These are phyloP conservation scores for Debaryomycetaceae sp. DNA, from an alignment of 1,139 yeast genomes.

Conservation along the genomic window DNA sequence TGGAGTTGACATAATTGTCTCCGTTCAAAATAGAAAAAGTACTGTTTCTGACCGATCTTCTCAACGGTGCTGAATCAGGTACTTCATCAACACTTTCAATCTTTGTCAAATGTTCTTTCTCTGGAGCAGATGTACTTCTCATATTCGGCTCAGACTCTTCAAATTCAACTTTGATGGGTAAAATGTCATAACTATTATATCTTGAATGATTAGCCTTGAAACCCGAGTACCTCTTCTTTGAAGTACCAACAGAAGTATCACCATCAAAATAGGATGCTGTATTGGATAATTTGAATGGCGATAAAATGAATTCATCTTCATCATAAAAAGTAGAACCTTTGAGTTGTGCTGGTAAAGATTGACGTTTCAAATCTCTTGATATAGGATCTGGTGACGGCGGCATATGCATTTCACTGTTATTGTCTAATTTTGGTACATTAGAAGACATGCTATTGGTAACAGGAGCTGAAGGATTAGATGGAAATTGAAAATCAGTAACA, in stretches of 20 bases:
- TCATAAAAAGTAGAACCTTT: constrained; percentile 20
- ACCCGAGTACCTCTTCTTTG: constrained; percentile 25
- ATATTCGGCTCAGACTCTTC: constrained; percentile 21
- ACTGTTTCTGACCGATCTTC: constrained; percentile 16
- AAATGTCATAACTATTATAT: constrained; percentile 43
- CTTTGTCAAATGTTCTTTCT: constrained; percentile 10
- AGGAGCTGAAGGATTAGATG: constrained; percentile 6
- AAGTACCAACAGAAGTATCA: constrained; percentile 11
- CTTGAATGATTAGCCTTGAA: constrained; percentile 37
- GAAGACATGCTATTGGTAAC: constrained; percentile 9
- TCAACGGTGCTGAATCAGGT: constrained; percentile 3
- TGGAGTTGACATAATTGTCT: constrained; percentile 14
- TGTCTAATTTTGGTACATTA: constrained; percentile 10
- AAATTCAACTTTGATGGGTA: constrained; percentile 47
- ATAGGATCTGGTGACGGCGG: constrained; percentile 39
- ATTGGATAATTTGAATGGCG: constrained; percentile 39
- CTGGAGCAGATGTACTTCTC: constrained; percentile 33
- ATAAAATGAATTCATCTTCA: constrained; percentile 35
- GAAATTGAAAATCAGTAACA: constrained; percentile 25
- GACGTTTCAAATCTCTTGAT: constrained; percentile 25
- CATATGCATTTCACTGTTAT: constrained; percentile 10
- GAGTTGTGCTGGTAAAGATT: constrained; percentile 34
- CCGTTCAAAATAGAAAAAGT: constrained; percentile 27
- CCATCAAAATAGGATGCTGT: constrained; percentile 18
- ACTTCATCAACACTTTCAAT: constrained; percentile 11